Percentiles rank a stretch among this genome's conserved stretches.
Evolutionary conservation across 495 filamentous ascomycete species (phyloP).

Genomic region (Xylaria palmicola): DNA sequence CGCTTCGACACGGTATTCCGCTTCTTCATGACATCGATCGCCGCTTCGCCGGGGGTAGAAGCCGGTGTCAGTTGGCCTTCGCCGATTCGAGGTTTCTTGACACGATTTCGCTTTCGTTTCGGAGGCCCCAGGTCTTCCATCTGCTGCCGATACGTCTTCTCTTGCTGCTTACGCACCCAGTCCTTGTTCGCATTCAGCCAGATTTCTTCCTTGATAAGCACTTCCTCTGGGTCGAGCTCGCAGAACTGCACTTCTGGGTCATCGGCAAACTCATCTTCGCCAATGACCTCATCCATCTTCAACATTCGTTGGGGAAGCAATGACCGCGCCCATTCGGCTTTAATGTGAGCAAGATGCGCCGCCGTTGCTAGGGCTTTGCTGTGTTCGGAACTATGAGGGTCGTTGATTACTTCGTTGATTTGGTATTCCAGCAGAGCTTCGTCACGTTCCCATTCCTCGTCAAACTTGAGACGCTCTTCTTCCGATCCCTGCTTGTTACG

Average conservation of each 20-base stretch:
- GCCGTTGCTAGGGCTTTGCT: constrained; percentile 45
- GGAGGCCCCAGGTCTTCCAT: constrained; percentile 54
- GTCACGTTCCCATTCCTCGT: constrained; percentile 49
- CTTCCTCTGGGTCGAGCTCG: constrained; percentile 66
- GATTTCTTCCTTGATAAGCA: constrained; percentile 76
- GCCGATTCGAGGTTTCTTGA: constrained; percentile 56
- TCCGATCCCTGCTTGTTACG: constrained; percentile 22
- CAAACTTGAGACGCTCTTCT: constrained; percentile 31
- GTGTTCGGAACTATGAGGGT: constrained; percentile 47
- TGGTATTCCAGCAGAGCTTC: constrained; percentile 49
- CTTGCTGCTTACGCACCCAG: constrained; percentile 79
- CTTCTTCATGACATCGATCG: constrained; percentile 67
- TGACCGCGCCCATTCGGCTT: constrained; percentile 33
- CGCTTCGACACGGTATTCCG: constrained; percentile 69
- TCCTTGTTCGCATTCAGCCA: constrained; percentile 95
- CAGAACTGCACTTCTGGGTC: constrained; percentile 82
- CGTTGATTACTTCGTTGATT: constrained; percentile 48
- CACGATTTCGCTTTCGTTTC: constrained; percentile 48
- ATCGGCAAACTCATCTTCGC: constrained; percentile 76
- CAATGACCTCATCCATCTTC: constrained; percentile 57
- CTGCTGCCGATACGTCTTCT: constrained; percentile 67
- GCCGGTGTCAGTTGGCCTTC: constrained; percentile 57
- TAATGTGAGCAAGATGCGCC: constrained; percentile 34
- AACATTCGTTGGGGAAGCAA: constrained; percentile 22
- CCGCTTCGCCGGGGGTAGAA: constrained; percentile 67